A percentile compares a stretch with the other conserved stretches of the same genome.
Conservation (phyloP, 225 moss, liverwort and hornwort genomes). For the Straminergon stramineum region DNA sequence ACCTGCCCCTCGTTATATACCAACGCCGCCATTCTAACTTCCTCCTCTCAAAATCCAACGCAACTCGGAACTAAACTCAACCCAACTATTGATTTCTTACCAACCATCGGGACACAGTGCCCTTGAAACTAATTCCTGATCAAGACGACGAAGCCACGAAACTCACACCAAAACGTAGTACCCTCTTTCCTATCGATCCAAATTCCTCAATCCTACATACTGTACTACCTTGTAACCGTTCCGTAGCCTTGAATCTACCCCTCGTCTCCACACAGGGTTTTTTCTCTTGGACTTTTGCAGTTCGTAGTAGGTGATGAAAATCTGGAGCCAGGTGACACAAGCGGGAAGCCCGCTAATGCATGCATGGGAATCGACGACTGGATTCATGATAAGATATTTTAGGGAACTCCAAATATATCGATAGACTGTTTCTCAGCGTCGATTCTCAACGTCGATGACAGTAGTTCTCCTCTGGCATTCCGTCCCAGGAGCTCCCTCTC, state of each 20-base stretch:
- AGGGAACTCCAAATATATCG: not conserved
- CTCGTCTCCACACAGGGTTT: not conserved
- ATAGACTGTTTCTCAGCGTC: too few species aligned
- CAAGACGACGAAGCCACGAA: not conserved
- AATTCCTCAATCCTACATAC: not conserved
- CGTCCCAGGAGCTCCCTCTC: not conserved
- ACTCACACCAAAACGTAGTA: too few species aligned
- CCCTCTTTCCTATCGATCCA: not conserved
- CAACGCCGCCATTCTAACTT: not conserved
- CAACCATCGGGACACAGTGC: not conserved
- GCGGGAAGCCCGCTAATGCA: not conserved
- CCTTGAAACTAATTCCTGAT: not conserved
- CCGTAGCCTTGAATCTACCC: not conserved
- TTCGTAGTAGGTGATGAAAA: not conserved
- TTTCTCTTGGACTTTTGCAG: not conserved
- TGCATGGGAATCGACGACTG: not conserved
- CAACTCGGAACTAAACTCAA: not conserved
- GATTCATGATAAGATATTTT: not conserved
- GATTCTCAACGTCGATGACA: not conserved
- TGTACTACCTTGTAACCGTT: not conserved
- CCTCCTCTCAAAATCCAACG: not conserved
- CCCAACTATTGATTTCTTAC: not conserved
- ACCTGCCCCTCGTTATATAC: constrained; percentile 20
- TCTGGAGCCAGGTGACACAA: not conserved
- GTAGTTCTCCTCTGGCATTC: not conserved